phyloP scores from a whole-genome alignment of 1,284 basidiomycete species.

The Ceraceosorus bombacis region DNA sequence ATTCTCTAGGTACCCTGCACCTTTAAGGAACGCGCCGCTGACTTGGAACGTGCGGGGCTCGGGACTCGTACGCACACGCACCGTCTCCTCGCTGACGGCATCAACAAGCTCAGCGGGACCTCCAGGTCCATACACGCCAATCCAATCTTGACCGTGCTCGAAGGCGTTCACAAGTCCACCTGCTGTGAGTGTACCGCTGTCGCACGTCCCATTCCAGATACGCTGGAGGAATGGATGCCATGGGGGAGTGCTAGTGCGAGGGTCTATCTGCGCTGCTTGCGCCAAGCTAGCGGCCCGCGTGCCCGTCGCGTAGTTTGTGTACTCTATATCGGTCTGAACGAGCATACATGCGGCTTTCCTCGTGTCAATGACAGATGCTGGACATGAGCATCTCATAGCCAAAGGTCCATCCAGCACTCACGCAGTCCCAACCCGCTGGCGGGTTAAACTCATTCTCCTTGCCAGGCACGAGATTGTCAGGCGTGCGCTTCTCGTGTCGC shows the following conservation, averaged over 20 bases:
- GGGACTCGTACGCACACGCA: constrained; percentile 54
- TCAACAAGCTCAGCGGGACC: constrained; percentile 52
- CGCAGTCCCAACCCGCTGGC: constrained; percentile 24
- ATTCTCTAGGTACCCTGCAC: constrained; percentile 51
- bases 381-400: too few relatives aligned
- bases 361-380: too few relatives aligned
- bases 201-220: constrained; percentile 58
- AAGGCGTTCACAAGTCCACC: constrained; percentile 55
- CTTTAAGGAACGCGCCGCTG: constrained; percentile 54
- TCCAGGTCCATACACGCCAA: constrained; percentile 50
- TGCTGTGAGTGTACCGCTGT: constrained; percentile 55
- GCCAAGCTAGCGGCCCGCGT: constrained; percentile 13
- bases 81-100: constrained; percentile 50
- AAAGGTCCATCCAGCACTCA: too few relatives aligned
- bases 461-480: constrained; percentile 54
- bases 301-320: constrained; percentile 18
- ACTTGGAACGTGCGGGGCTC: constrained; percentile 55
- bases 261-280: constrained; percentile 52
- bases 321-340: constrained; percentile 14
- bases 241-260: constrained; percentile 50
- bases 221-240: constrained; percentile 54
- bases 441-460: constrained; percentile 53
- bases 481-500: constrained; percentile 39
- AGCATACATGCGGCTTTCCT: too few relatives aligned
- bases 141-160: constrained; percentile 51